Evolutionary conservation across 2,329 filamentous ascomycete species (phyloP), one percentile per base, ranked within the genome.

Genomic region (Fusarium marasasianum): DNA sequence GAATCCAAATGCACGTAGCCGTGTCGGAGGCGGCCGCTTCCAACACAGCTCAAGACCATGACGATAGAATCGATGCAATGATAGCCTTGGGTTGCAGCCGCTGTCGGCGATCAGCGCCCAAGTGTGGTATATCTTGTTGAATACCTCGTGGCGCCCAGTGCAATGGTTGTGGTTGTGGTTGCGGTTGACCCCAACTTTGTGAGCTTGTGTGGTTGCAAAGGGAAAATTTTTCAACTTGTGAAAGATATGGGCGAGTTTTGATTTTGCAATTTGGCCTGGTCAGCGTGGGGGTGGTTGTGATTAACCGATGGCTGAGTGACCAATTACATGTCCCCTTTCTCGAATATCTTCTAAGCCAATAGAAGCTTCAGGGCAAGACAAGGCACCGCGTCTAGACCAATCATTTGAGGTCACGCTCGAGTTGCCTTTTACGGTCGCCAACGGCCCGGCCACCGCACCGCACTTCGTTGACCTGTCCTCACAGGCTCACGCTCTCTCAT

Each of bases 241-340:
- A 65, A 69, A 60, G 75, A 78, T 77, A 78, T 71, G 73, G 67
- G 37, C 64, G 64, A 69, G 74, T 74, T 78, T 78, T 76, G 72
- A 76, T 72, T 78, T 78, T 76, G 76, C 76, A 78, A 78, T 77
- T 69, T 68, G 58, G 50, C 60, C 76, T 71, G 73, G 76, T 78
- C 75, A 78, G 75, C 77, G 77, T 78, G 77, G 77, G 77, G 76
- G 76, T 69, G 35, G 51, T 43, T 75, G 54, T 66, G 66, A 65
- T 73, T 71, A 63, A 63, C 62, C 69, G 61, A 47, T 15, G 58
- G 37, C 66, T 55, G 37, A 43, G 44, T 17, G 41, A 11, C 69
- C 68, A 72, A 66, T 71, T 17, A 50, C 10, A 26, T 31, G 8
- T 4, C 10, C n/a, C 8, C 59, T n/a, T 58, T n/a, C 31, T 48